Evolutionary conservation across 2,329 filamentous ascomycete genomes (phyloP), one percentile per base, ranked within the genome.

Genomic region (Colletotrichum cordylinicola): DNA sequence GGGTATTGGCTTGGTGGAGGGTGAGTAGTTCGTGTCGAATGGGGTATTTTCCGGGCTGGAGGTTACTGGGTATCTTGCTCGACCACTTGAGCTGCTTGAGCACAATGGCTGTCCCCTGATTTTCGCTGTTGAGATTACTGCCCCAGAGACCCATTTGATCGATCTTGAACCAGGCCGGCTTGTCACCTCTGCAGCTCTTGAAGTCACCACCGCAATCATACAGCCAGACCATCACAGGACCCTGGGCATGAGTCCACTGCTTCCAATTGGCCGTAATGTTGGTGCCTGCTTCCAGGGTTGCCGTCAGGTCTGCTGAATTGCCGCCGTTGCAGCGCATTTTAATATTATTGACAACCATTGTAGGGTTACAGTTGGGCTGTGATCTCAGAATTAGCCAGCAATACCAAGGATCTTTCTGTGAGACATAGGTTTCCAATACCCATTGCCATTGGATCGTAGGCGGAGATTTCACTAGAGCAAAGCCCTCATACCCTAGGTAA

Each of bases 211-310:
- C 81, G 72, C 85, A 85, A 80, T 86, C 81, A 84, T 89, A 89
- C 80, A 89, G 80, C 87, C 87, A 91, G 4, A 92, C 90, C 86
- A 91, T 89, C 55, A 92, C 88, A 18, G 90, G 90, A 2, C 90
- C 90, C 79, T 91, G 90, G 71, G 86, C 82, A 80, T 91, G 90
- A 1, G 90, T 91, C 90, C 90, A 91, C 80, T 91, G 90, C 52
- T 82, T 80, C 89, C 89, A 91, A 78, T 86, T 82, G 18, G 89
- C 87, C 12, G 87, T 87, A 68, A 91, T 83, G 60, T 84, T 86
- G 21, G 82, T 78, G 43, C 90, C 90, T 7, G 90, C 88, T 8
- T 84, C 81, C 74, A 90, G 82, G 37, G 84, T 82, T 2, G 88
- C 90, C 39, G 82, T 83, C 8, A 88, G 81, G 2, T 84, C 82